Evolutionary conservation across 441 rosid species (phyloP).

Genomic region (Populus hybrid): DNA sequence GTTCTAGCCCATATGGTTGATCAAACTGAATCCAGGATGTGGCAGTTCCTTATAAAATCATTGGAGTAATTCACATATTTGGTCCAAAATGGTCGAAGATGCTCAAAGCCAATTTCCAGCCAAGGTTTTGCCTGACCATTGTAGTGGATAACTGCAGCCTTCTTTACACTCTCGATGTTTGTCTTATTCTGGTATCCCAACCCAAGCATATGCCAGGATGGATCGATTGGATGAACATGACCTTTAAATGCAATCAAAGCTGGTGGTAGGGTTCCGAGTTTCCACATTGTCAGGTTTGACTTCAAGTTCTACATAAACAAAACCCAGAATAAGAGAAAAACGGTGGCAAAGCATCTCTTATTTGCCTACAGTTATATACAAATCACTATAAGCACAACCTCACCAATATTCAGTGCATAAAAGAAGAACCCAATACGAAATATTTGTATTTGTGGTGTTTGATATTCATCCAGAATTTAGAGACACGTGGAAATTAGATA

Average conservation of each 20-base stretch:
- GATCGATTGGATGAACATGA: conserved; percentile 79
- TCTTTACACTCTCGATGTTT: conserved; percentile 54
- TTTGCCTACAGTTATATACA: background rate
- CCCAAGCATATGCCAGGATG: conserved; percentile 98
- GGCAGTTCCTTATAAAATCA: conserved; percentile 89
- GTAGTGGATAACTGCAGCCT: conserved; percentile 94
- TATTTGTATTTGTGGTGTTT: background rate
- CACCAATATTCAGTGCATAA: background rate
- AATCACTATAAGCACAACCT: background rate
- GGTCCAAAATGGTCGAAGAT: conserved; percentile 96
- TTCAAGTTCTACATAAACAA: conserved; percentile 64
- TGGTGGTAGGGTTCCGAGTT: conserved; percentile 98
- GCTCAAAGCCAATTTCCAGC: conserved; percentile 95
- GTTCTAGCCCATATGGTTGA: conserved; percentile 34
- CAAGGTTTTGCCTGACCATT: conserved; percentile 99
- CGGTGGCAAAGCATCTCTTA: background rate
- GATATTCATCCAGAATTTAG: background rate
- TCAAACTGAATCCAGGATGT: conserved; percentile 66
- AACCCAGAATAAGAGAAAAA: conserved; percentile 17
- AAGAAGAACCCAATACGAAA: background rate
- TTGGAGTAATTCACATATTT: conserved; percentile 89
- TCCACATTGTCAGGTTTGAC: conserved; percentile 95
- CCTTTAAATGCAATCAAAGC: conserved; percentile 95
- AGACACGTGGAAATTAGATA: background rate
- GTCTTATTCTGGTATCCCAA: conserved; percentile 91